These are phyloP conservation scores for Termitomyces sp. DNA, from an alignment of 768 basidiomycete genomes.

Conservation along the genomic window DNA sequence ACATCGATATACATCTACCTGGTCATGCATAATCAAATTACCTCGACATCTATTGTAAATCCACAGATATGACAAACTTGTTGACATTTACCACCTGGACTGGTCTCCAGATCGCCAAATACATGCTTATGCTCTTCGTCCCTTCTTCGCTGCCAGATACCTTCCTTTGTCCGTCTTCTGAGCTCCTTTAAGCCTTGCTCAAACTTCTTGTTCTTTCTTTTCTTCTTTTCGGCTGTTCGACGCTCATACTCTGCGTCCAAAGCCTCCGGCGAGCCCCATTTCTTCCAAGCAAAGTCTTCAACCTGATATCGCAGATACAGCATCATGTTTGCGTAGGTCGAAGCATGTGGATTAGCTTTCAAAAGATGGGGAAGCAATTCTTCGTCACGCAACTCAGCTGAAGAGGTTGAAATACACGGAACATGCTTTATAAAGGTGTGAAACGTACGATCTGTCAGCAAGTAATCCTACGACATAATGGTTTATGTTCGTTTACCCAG, in stretches of 20 bases:
- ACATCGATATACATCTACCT: constrained; percentile 28
- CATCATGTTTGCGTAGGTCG: constrained; percentile 99
- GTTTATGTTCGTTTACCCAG: background rate
- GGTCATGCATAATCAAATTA: constrained; percentile 19
- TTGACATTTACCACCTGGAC: constrained; percentile 46
- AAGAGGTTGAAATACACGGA: constrained; percentile 3
- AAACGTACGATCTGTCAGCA: constrained; percentile 82
- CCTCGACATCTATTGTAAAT: constrained; percentile 86
- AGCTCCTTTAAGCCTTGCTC: constrained; percentile 79
- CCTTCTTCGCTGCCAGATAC: constrained; percentile 13
- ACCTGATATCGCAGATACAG: constrained; percentile 87
- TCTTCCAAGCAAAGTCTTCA: constrained; percentile 95
- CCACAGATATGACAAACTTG: constrained; percentile 89
- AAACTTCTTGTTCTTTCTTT: constrained; percentile 73
- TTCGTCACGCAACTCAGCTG: constrained; percentile 90
- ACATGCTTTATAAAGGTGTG: background rate
- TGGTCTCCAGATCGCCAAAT: constrained; percentile 57
- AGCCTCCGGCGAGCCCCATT: constrained; percentile 38
- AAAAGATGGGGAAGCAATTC: constrained; percentile 79
- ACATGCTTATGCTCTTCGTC: constrained; percentile 69
- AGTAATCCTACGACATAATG: constrained; percentile 64
- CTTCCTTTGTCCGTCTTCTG: constrained; percentile 22
- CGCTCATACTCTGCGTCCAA: constrained; percentile 10
- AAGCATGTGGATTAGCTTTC: constrained; percentile 80
- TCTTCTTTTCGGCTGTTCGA: constrained; percentile 13